Evolutionary conservation across 768 basidiomycete species (phyloP), one percentile per base, ranked within the genome.

Genomic region (Suillus sp.): DNA sequence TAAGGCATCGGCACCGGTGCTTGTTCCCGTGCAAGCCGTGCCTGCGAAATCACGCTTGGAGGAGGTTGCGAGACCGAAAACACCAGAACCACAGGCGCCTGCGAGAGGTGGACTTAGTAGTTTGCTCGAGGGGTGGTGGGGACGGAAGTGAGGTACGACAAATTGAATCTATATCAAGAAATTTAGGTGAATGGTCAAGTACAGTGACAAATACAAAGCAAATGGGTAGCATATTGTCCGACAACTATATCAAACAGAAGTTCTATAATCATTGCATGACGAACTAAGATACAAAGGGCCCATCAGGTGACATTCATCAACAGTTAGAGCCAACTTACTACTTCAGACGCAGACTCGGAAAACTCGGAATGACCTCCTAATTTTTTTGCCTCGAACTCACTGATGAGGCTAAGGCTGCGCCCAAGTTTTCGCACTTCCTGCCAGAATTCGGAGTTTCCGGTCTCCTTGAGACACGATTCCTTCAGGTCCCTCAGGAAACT

Each of bases 121-220:
- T 62, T 71, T 93, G 62, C 77, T 94, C 30, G 92, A 92, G 30
- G 92, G 91, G 4, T 94, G 92, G 92, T 93, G 92, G 92, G 64
- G 57, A 25, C 38, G 32, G 35, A 64, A 63, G 40, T 65, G 20
- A 45, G 40, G 37, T 8, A 20, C 5, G 14, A 48, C 32, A 45
- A 27, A 3, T 1, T 32, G 8, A 50, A 32, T 20, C 32, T 25
- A 30, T 50, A 25, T 55, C 2, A 18, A 20, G 13, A 22, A 10
- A 55, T 45, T 59, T 35, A 55, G 34, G 34, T 11, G 14, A 20
- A 25, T 22, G 22, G 40, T 47, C 27, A 20, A 59, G 18, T 61
- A 38, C 27, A n/a, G 34, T 32, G 30, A 11, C 45, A 25, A 13
- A 45, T 40, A 32, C 40, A 27, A 61, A 34, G 13, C 59, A 60